phyloP scores from a whole-genome alignment of 257 asterid species.

The Rauvolfia tetraphylla region DNA sequence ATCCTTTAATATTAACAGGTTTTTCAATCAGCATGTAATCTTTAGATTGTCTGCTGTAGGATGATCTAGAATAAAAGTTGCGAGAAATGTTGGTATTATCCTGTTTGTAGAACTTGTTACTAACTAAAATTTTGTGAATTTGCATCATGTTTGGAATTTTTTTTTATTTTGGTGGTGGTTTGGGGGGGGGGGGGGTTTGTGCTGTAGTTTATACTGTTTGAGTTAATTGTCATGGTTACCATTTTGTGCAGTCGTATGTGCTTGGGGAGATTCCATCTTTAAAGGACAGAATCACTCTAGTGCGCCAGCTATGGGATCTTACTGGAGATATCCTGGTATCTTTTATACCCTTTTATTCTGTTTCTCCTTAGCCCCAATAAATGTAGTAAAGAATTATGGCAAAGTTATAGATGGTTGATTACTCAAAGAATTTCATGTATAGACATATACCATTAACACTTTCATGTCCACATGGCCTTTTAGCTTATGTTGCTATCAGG shows the following conservation, averaged over 20 bases:
- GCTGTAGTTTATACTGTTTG: neutral
- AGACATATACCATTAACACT: neutral
- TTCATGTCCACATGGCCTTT: neutral
- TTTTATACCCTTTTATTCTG: slow-evolving; percentile 2
- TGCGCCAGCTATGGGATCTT: slow-evolving; percentile 94
- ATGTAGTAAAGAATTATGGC: neutral
- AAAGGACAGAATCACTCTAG: slow-evolving; percentile 81
- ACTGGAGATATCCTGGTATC: slow-evolving; percentile 82
- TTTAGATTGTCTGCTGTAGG: neutral
- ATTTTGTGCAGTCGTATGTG: slow-evolving; percentile 74
- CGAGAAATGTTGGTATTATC: no score
- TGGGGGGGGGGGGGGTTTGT: no score
- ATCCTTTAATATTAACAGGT: neutral
- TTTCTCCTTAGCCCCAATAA: neutral
- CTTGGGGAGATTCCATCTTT: slow-evolving; percentile 94
- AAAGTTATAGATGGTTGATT: neutral
- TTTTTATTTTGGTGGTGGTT: no score
- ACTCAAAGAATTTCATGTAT: neutral
- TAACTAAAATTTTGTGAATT: no score
- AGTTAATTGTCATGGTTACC: neutral
- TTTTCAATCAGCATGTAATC: neutral
- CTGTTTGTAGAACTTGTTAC: neutral
- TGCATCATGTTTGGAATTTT: no score
- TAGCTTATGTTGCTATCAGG: neutral
- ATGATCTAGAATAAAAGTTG: neutral